A percentile compares a stretch with the other conserved stretches of the same genome.
phyloP scores from a whole-genome alignment of 345 rosid genomes.

The Euphorbia peplus region DNA sequence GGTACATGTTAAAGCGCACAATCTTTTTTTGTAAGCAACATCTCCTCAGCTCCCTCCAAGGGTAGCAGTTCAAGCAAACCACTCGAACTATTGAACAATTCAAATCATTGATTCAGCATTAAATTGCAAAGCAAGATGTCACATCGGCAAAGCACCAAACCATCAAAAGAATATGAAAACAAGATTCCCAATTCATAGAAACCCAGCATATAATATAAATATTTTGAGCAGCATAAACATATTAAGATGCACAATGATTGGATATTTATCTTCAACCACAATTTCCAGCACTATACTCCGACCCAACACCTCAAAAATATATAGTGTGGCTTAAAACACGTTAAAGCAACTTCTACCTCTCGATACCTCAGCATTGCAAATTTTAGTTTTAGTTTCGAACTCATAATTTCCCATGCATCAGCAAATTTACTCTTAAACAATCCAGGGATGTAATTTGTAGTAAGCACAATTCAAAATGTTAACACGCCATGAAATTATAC shows the following conservation, averaged over 20 bases:
- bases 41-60: neutral
- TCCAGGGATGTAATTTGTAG: neutral
- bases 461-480: neutral
- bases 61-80: neutral
- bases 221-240: neutral
- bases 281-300: neutral
- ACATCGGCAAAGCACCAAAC: neutral
- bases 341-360: neutral
- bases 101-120: neutral
- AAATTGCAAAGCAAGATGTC: neutral
- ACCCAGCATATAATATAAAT: neutral
- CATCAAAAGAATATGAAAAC: no score
- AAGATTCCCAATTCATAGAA: no score
- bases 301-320: neutral
- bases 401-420: neutral
- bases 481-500: neutral
- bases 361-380: neutral
- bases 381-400: neutral
- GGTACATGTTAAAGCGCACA: neutral
- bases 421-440: neutral
- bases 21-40: neutral
- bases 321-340: neutral
- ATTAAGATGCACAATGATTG: neutral
- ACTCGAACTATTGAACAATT: neutral
- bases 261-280: neutral